Evolutionary conservation across 805 yeast genomes (phyloP).

Genomic region (Myxozyma nipponensis): DNA sequence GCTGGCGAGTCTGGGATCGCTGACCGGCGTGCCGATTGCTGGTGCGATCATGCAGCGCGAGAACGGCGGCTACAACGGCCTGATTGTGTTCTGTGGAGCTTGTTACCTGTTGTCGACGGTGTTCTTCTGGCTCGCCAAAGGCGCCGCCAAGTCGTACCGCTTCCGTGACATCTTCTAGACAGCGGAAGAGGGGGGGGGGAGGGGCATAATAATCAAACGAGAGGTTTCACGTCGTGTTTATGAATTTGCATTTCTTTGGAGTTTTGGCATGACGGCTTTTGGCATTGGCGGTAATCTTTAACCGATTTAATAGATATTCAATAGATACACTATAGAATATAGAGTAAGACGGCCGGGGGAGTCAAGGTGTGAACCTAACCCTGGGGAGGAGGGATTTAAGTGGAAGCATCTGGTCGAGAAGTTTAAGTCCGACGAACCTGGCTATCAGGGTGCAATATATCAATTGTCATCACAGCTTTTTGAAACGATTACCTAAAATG

Average conservation of each 20-base stretch:
- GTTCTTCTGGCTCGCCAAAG: conserved; percentile 31
- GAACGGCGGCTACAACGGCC: conserved; percentile 33
- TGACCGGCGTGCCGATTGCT: conserved; percentile 41
- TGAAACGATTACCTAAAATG: no score
- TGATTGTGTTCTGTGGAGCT: conserved; percentile 36
- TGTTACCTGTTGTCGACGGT: conserved; percentile 33
- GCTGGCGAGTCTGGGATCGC: conserved; percentile 38
- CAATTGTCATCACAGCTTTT: no score
- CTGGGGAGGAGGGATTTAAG: no score
- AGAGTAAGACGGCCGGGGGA: no score
- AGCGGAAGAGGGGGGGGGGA: no score
- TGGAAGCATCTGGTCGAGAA: no score
- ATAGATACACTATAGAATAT: no score
- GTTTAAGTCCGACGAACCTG: no score
- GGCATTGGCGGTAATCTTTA: background rate
- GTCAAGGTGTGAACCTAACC: no score
- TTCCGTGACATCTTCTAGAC: conserved; percentile 8
- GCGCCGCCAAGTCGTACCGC: conserved; percentile 32
- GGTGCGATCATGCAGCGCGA: conserved; percentile 35
- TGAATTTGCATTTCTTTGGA: background rate
- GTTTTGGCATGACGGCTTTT: background rate
- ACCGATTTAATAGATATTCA: no score
- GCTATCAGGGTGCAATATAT: no score
- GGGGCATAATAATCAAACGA: no score
- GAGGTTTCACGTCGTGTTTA: background rate